Conservation (phyloP, 2,329 filamentous ascomycete genomes). For the Fusarium camptoceras region DNA sequence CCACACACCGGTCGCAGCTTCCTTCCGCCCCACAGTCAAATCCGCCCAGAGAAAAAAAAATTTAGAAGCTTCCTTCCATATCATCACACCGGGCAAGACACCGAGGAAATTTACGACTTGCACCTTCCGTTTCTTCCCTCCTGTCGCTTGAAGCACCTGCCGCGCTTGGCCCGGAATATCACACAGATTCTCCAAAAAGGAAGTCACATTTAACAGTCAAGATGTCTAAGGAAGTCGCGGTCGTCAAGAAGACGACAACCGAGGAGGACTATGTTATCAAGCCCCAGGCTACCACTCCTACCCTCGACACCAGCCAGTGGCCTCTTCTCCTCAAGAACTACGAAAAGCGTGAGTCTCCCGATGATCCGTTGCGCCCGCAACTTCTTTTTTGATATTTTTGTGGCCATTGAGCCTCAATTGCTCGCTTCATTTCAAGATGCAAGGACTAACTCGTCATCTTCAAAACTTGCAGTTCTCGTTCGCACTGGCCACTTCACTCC, state of each 20-base stretch:
- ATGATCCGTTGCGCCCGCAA: background rate
- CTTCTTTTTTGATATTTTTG: slow-evolving; percentile 3
- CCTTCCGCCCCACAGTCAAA: slow-evolving; percentile 48
- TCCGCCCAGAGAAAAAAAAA: slow-evolving; percentile 50
- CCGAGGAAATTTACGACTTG: slow-evolving; percentile 48
- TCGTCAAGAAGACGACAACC: slow-evolving; percentile 50
- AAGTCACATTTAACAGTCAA: slow-evolving; percentile 34
- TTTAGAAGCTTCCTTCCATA: slow-evolving; percentile 48
- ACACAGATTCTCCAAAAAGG: slow-evolving; percentile 30
- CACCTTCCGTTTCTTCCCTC: slow-evolving; percentile 46
- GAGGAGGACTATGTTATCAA: slow-evolving; percentile 87
- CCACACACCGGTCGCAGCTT: slow-evolving; percentile 46
- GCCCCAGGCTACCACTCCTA: slow-evolving; percentile 83
- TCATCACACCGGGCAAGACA: slow-evolving; percentile 48
- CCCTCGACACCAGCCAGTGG: slow-evolving; percentile 89
- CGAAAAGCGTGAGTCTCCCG: slow-evolving; percentile 77
- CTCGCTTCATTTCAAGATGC: background rate
- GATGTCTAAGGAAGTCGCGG: slow-evolving; percentile 62
- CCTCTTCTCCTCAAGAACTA: slow-evolving; percentile 97
- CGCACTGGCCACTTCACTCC: slow-evolving; percentile 97
- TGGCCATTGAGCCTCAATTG: slow-evolving; percentile 12
- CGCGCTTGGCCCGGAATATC: slow-evolving; percentile 48
- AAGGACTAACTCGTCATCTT: slow-evolving; percentile 34
- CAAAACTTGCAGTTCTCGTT: slow-evolving; percentile 75
- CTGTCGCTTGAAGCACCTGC: slow-evolving; percentile 41